These are phyloP conservation scores for Aspergillus novofumigatus DNA, from an alignment of 2,329 filamentous ascomycete genomes.

Conservation along the genomic window DNA sequence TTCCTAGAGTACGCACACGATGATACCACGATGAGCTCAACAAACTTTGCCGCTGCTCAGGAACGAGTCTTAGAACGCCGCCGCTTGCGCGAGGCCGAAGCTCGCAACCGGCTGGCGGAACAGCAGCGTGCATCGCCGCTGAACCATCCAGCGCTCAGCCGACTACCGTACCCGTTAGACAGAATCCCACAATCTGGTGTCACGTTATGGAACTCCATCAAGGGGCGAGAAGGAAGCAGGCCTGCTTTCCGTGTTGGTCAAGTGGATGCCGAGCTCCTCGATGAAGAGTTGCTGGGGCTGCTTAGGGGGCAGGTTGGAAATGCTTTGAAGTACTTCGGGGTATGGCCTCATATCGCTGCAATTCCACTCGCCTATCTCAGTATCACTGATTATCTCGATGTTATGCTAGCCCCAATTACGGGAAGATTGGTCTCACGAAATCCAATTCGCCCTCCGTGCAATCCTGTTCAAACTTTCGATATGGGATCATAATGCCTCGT, in stretches of 20 bases:
- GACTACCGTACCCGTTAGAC: constrained; percentile 61
- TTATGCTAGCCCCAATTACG: constrained; percentile 56
- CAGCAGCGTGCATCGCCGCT: constrained; percentile 45
- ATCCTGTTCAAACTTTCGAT: constrained; percentile 90
- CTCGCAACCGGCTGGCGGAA: constrained; percentile 51
- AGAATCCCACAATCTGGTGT: constrained; percentile 43
- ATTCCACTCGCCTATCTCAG: not conserved
- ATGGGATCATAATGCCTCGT: constrained; percentile 94
- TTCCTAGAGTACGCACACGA: constrained; percentile 18
- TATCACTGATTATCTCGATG: constrained; percentile 5
- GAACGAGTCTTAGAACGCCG: constrained; percentile 79
- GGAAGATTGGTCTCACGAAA: constrained; percentile 85
- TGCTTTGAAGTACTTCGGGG: constrained; percentile 79
- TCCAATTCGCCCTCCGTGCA: constrained; percentile 69
- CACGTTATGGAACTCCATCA: constrained; percentile 65
- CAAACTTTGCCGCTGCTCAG: constrained; percentile 84
- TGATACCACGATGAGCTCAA: constrained; percentile 49
- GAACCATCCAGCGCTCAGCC: constrained; percentile 52
- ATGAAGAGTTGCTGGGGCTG: constrained; percentile 85
- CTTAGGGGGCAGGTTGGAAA: constrained; percentile 83
- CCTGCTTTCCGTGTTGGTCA: constrained; percentile 92
- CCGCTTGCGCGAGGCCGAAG: constrained; percentile 66
- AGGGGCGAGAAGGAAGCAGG: constrained; percentile 70
- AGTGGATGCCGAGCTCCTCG: constrained; percentile 89
- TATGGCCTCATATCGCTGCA: constrained; percentile 32